A percentile compares a stretch with the other conserved stretches of the same genome.
Evolutionary conservation across 768 basidiomycete species (phyloP).

Genomic region (Obba rivulosa): DNA sequence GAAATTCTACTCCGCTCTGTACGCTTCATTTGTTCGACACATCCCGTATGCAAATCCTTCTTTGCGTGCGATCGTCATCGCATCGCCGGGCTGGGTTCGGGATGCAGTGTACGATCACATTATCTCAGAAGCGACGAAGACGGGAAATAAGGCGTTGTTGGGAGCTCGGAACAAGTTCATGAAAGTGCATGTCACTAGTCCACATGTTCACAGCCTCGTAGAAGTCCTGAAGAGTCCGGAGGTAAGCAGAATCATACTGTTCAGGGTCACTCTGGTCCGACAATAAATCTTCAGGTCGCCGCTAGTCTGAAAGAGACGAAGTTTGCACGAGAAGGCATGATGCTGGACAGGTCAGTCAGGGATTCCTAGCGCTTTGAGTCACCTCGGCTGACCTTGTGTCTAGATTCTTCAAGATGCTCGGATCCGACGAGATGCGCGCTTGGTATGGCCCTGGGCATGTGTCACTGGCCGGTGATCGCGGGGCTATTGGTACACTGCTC

Average conservation of each 20-base stretch:
- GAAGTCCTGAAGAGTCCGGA: slow-evolving; percentile 95
- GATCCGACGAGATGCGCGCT: slow-evolving; percentile 88
- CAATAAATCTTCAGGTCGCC: slow-evolving; percentile 46
- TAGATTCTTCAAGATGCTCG: slow-evolving; percentile 98
- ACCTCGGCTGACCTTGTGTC: background rate
- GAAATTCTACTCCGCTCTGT: slow-evolving; percentile 81
- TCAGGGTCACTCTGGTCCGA: no score
- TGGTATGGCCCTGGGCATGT: slow-evolving; percentile 99
- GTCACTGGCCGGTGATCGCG: slow-evolving; percentile 82
- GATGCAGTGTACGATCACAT: slow-evolving; percentile 85
- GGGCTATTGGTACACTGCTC: slow-evolving; percentile 88
- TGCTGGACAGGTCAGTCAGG: slow-evolving; percentile 70
- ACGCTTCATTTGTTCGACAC: slow-evolving; percentile 82
- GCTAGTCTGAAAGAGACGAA: slow-evolving; percentile 88
- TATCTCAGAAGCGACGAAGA: slow-evolving; percentile 70
- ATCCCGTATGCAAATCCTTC: slow-evolving; percentile 74
- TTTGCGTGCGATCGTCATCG: slow-evolving; percentile 89
- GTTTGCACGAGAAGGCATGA: slow-evolving; percentile 89
- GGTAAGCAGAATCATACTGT: slow-evolving; percentile 37
- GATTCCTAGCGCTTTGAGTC: background rate
- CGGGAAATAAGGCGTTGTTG: slow-evolving; percentile 80
- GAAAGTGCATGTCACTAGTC: slow-evolving; percentile 86
- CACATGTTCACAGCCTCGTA: slow-evolving; percentile 93
- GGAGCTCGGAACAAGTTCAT: slow-evolving; percentile 79
- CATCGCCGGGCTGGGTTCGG: slow-evolving; percentile 93